These are phyloP conservation scores for Neofusicoccum cordaticola DNA, from an alignment of 2,329 filamentous ascomycete species.

Conservation along the genomic window DNA sequence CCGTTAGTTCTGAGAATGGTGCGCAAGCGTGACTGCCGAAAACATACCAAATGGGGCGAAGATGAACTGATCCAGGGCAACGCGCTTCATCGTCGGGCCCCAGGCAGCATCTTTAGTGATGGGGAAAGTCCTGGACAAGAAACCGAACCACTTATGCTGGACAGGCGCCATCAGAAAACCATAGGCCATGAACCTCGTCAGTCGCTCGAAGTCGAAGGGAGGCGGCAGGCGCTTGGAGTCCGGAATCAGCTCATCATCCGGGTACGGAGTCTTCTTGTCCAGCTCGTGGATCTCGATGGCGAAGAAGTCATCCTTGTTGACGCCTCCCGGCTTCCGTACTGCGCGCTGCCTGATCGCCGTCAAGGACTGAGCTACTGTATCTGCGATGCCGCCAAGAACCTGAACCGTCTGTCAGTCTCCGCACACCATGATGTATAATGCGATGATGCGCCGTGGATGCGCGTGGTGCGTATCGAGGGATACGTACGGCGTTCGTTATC, in stretches of 20 bases:
- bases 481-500: slow-evolving; percentile 86
- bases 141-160: slow-evolving; percentile 94
- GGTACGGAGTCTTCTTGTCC: slow-evolving; percentile 71
- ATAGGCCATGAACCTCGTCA: slow-evolving; percentile 95
- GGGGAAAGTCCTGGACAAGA: slow-evolving; percentile 78
- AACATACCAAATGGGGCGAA: slow-evolving; percentile 80
- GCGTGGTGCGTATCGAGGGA: slow-evolving; percentile 17
- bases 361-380: slow-evolving; percentile 92
- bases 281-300: slow-evolving; percentile 88
- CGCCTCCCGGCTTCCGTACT: slow-evolving; percentile 59
- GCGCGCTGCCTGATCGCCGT: slow-evolving; percentile 73
- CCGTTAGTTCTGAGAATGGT: neutral
- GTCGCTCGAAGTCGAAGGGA: slow-evolving; percentile 90
- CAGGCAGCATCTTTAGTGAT: slow-evolving; percentile 74
- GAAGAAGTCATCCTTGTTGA: slow-evolving; percentile 65
- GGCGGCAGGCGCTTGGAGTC: slow-evolving; percentile 63
- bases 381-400: slow-evolving; percentile 89
- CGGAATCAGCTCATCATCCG: slow-evolving; percentile 65
- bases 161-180: slow-evolving; percentile 94
- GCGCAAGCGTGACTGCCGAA: neutral
- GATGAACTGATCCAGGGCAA: slow-evolving; percentile 86
- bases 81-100: slow-evolving; percentile 79
- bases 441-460: neutral
- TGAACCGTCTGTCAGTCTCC: slow-evolving; percentile 26
- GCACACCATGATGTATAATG: no score